A percentile compares a stretch with the other conserved stretches of the same genome.
Conservation (phyloP, 164 flowering plant genomes). For the Annona cherimola region DNA sequence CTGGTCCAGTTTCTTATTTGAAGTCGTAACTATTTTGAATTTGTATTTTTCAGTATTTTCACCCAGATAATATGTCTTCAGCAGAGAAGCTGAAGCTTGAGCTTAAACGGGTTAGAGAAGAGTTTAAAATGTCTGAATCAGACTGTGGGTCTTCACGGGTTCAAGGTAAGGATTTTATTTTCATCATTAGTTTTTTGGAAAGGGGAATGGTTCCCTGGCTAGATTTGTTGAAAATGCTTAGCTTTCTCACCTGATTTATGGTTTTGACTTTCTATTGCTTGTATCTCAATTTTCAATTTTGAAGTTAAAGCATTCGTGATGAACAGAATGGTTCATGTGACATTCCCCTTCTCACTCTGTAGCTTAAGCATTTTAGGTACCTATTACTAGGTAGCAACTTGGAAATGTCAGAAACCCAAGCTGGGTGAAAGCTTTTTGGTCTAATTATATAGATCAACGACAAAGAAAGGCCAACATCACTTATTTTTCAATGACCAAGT, state of each 20-base stretch:
- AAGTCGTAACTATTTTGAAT: neutral
- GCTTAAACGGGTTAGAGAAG: slow-evolving; percentile 73
- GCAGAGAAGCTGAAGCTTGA: slow-evolving; percentile 79
- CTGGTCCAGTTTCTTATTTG: neutral
- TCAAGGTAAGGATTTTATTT: slow-evolving; percentile 50
- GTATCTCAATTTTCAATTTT: neutral
- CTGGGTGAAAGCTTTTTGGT: no score
- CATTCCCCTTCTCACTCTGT: no score
- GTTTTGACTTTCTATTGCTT: neutral
- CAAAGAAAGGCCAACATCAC: no score
- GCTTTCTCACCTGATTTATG: neutral
- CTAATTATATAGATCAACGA: no score
- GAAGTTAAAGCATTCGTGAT: neutral
- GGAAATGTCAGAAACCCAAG: no score
- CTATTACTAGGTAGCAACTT: no score
- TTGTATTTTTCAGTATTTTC: slow-evolving; percentile 65
- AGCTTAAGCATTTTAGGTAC: no score
- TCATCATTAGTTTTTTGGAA: neutral
- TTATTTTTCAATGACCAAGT: no score
- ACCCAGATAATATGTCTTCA: slow-evolving; percentile 92
- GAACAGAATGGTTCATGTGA: no score
- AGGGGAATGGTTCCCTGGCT: neutral
- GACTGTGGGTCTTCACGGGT: slow-evolving; percentile 97
- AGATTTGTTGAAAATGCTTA: neutral
- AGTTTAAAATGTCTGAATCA: slow-evolving; percentile 90